Percentiles rank a stretch among this genome's conserved stretches.
These are phyloP conservation scores for Aureobasidium pullulans DNA, from an alignment of 2,329 filamentous ascomycete genomes.

Conservation along the genomic window DNA sequence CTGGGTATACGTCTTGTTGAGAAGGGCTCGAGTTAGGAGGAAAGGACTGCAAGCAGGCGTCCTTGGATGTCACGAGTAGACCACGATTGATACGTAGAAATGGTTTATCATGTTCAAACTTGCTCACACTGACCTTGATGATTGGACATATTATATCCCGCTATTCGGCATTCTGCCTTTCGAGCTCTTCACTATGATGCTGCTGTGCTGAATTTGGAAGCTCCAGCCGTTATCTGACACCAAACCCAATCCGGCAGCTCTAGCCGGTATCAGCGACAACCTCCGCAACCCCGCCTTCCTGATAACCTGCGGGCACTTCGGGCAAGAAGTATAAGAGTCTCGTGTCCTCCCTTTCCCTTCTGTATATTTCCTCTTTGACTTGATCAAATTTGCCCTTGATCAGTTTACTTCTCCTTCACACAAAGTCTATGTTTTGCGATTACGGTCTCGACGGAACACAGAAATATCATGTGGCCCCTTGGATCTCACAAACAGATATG, in stretches of 20 bases:
- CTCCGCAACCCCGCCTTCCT: not conserved
- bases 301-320: not conserved
- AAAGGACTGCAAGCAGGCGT: not conserved
- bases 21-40: not conserved
- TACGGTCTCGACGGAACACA: not conserved
- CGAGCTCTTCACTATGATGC: not conserved
- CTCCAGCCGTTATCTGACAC: not conserved
- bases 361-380: too few relatives aligned
- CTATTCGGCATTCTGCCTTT: not conserved
- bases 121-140: not conserved
- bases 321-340: constrained; percentile 2
- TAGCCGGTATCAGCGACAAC: not conserved
- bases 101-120: constrained; percentile 2
- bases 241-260: not conserved
- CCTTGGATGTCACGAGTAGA: not conserved
- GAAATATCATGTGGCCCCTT: constrained; percentile 5
- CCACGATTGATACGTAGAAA: constrained; percentile 4
- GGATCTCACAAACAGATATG: constrained; percentile 3
- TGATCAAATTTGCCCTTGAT: not conserved
- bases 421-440: not conserved
- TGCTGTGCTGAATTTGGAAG: not conserved
- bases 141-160: too few relatives aligned
- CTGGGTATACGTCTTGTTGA: not conserved
- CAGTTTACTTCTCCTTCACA: not conserved
- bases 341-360: not conserved